A percentile compares a stretch with the other conserved stretches of the same genome.
These are phyloP conservation scores for Kodamaea fukazawae DNA, from an alignment of 805 yeast species.

Conservation along the genomic window DNA sequence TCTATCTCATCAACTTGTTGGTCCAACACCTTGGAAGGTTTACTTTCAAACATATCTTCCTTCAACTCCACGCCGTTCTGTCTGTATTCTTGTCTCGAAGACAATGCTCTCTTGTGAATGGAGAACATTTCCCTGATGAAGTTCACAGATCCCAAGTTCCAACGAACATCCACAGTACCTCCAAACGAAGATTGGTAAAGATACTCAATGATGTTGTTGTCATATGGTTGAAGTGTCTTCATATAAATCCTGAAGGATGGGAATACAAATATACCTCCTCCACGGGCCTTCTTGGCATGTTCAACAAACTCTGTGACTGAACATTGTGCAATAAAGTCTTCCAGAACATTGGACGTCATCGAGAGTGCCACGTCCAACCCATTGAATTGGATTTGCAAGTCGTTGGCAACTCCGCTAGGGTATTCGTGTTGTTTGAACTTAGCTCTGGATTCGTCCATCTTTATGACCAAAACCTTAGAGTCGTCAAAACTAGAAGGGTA, in stretches of 20 bases:
- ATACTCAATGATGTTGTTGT: slow-evolving; percentile 59
- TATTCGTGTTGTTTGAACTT: slow-evolving; percentile 49
- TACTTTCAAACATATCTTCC: slow-evolving; percentile 17
- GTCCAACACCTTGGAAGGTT: slow-evolving; percentile 13
- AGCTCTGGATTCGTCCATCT: slow-evolving; percentile 54
- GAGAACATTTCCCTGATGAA: slow-evolving; percentile 92
- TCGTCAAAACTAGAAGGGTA: slow-evolving; percentile 85
- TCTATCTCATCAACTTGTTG: slow-evolving; percentile 17
- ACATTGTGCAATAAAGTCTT: slow-evolving; percentile 44
- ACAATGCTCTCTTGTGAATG: slow-evolving; percentile 72
- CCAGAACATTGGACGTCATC: slow-evolving; percentile 49
- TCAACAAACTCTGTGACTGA: slow-evolving; percentile 54
- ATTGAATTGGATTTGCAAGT: slow-evolving; percentile 57
- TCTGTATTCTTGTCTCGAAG: slow-evolving; percentile 49
- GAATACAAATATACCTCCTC: slow-evolving; percentile 77
- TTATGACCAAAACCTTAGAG: slow-evolving; percentile 65
- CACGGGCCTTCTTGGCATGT: slow-evolving; percentile 58
- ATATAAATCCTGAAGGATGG: slow-evolving; percentile 74
- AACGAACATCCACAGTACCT: slow-evolving; percentile 84
- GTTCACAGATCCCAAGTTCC: slow-evolving; percentile 92
- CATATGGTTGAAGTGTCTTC: slow-evolving; percentile 65
- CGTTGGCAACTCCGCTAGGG: slow-evolving; percentile 48
- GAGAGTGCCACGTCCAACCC: slow-evolving; percentile 70
- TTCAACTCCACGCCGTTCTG: slow-evolving; percentile 32
- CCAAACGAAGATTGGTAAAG: slow-evolving; percentile 72